phyloP scores from a whole-genome alignment of 768 basidiomycete species.

The Auricularia sp. region DNA sequence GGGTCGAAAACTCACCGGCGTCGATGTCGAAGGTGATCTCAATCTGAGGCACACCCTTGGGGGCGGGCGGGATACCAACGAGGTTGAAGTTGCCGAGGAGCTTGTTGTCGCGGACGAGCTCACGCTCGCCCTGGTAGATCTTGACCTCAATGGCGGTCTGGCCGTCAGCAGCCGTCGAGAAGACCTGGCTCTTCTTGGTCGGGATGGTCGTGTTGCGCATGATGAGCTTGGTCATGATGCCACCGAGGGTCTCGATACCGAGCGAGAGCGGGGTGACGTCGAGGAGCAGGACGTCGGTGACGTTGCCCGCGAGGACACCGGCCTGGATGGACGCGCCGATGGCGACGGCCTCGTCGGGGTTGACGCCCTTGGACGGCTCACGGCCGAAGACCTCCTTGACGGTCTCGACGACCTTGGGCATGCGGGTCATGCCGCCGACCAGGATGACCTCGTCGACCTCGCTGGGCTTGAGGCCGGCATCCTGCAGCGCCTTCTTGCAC shows the following conservation, averaged over 20 bases:
- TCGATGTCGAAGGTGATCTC: constrained; percentile 95
- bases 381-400: constrained; percentile 92
- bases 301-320: constrained; percentile 93
- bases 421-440: constrained; percentile 97
- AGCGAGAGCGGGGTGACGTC: constrained; percentile 97
- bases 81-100: constrained; percentile 99
- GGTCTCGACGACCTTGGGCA: constrained; percentile 91
- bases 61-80: constrained; percentile 87
- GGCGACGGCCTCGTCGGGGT: constrained; percentile 98
- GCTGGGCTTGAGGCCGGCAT: constrained; percentile 86
- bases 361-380: constrained; percentile 97
- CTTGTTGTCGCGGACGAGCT: constrained; percentile 97
- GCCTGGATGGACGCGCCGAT: constrained; percentile 98
- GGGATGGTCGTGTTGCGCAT: constrained; percentile 98
- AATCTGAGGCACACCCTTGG: constrained; percentile 76
- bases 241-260: constrained; percentile 92
- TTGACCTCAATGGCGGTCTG: constrained; percentile 99
- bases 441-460: constrained; percentile 96
- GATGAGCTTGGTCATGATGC: constrained; percentile 99
- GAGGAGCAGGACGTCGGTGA: constrained; percentile 88
- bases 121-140: constrained; percentile 99
- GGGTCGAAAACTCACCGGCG: constrained; percentile 47
- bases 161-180: constrained; percentile 97
- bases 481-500: constrained; percentile 92
- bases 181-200: constrained; percentile 98